Evolutionary conservation across 208 protist genomes (phyloP).

Genomic region (Wallacemonas rigidus): DNA sequence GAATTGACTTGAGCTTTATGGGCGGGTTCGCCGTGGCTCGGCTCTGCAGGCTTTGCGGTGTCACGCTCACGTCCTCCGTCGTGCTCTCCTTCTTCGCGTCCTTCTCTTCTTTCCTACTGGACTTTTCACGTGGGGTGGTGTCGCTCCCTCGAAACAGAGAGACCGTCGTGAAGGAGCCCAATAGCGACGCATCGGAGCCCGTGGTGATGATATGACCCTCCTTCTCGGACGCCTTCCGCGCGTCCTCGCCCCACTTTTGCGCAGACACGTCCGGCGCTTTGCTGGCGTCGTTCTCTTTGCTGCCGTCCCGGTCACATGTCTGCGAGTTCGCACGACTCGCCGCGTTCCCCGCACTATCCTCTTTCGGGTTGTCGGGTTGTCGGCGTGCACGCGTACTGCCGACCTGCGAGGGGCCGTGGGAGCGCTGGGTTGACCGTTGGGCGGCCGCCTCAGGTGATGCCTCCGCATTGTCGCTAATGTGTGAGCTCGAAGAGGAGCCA

Average conservation of each 20-base stretch:
- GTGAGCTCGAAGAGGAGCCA: neutral
- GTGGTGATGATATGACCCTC: no score
- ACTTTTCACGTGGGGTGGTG: neutral
- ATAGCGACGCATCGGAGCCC: neutral
- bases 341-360: no score
- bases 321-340: no score
- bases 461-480: neutral
- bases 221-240: no score
- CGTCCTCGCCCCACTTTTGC: no score
- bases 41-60: neutral
- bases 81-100: neutral
- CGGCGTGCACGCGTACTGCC: no score
- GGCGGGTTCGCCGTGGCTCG: neutral
- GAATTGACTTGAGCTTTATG: conserved; percentile 14
- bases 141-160: neutral
- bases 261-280: no score
- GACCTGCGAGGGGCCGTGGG: no score
- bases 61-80: neutral
- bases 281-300: no score
- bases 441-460: neutral
- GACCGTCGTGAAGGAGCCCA: neutral
- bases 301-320: no score
- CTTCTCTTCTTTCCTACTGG: neutral
- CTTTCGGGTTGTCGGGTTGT: no score
- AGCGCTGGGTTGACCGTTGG: neutral